Evolutionary conservation across 371 early-diverging fungal species (phyloP), one percentile per base, ranked within the genome.

Genomic region (Umbelopsis sp.): DNA sequence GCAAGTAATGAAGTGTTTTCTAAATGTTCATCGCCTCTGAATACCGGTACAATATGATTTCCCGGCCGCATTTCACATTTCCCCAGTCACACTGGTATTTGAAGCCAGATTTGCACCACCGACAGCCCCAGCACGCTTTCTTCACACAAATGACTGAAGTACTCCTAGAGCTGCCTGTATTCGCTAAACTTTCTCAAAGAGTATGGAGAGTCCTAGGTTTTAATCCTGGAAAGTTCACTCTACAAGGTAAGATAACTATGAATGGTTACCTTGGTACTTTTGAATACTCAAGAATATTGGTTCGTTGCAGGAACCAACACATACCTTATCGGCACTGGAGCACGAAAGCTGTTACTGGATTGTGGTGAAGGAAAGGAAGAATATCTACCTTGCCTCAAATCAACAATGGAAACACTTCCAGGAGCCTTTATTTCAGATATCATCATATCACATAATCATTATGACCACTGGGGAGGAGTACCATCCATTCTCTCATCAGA

Each of bases 401-500:
- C 72, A 0, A 79, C 88, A 2, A 74, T 96, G 1, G 69, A 73
- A 18, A 71, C 67, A 7, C 78, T 78, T 14, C 74, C 80, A 10
- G 78, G 80, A 35, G 77, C 81, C 1, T 82, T 77, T 11, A 91
- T 96, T 24, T 87, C 90, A 46, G 83, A 87, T 65, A 90, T 97
- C 48, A 74, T 97, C n/a, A 79, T 94, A 52, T 92, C 93, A 4
- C 97, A 97, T 74, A 87, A 90, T 70, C 97, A 97, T 71, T 69
- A 65, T 1, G 96, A 96, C 72, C 96, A 96, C 69, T 86, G 88
- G 63, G 92, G 91, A 18, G 96, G 97, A 0, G 69, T 88, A 1
- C 37, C 65, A 3, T 82, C 76, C 50, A 83, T 90, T 32, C 44
- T 94, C 4, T 67, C 78, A 11, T 80, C 77, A 7, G 29, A 63